Base-by-base conservation (phyloP, 805 yeast species). In the Nadsonia fulvescens region DNA sequence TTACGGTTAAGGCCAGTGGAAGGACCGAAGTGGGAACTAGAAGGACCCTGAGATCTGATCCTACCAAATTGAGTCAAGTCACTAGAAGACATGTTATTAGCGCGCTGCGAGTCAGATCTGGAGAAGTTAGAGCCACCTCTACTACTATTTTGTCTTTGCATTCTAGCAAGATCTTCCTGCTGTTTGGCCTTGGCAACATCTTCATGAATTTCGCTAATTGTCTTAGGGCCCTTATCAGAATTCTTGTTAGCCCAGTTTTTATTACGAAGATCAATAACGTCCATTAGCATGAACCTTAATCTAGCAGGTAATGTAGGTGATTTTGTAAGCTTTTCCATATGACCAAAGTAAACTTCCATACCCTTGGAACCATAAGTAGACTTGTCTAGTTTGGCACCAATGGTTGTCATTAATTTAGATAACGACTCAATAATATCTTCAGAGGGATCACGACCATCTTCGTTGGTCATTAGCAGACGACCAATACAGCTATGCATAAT, bases 391-490 rank as follows among this genome's bases (percentile, higher is more conserved):
- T 64, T 69, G 29, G 70, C 70, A 42, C 95, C 98, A 29, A 77
- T 79, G 5, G 96, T 82, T 34, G 61, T 66, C 37, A 89, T 54
- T 42, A 89, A 64, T 56, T 83, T 86, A 20, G 75, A 66, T 51
- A 83, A 67, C 34, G 78, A 77, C 59, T 89, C 98, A 46, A 89
- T 65, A 29, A 78, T 66, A 46, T 86, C 96, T 50, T 89, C 96
- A 11, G 77, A 59, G 30, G 94, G 93, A 38, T 66, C 63, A 20
- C 51, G 52, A n/a, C 49, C 43, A 30, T 61, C 59, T 20, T 47
- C 46, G 25, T 24, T 24, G 14, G 44, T 40, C 42, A 47, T 61
- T n/a, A n/a, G n/a, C 47, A 50, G 66, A 61, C 50, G 58, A 51
- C 45, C 66, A 48, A 82, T 60, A 61, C 95, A 82, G 34, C 56